Evolutionary conservation across 345 rosid species (phyloP).

Genomic region (Rhizophora mangle): DNA sequence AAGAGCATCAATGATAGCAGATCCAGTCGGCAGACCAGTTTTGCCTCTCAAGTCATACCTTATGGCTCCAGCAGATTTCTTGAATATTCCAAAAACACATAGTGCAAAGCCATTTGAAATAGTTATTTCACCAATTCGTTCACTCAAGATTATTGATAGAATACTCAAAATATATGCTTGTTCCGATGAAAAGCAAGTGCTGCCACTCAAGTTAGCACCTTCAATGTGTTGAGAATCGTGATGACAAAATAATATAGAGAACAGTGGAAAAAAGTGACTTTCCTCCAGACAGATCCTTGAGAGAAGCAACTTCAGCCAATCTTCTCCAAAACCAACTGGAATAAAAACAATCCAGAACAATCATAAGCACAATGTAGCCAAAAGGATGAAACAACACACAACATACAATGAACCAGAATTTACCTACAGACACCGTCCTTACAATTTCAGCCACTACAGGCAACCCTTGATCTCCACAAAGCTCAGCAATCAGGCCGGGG

Average conservation of each 20-base stretch:
- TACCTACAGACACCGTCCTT: constrained; percentile 54
- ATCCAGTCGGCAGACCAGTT: constrained; percentile 62
- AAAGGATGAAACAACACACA: not conserved
- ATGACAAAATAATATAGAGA: constrained; percentile 30
- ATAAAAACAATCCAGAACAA: constrained; percentile 9
- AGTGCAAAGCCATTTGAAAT: constrained; percentile 19
- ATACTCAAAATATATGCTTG: constrained; percentile 60
- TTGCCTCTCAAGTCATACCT: constrained; percentile 36
- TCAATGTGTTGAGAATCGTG: constrained; percentile 18
- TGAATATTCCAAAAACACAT: constrained; percentile 25
- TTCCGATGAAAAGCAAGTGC: constrained; percentile 40
- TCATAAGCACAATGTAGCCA: not conserved
- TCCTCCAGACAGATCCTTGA: constrained; percentile 65
- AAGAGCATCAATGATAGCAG: constrained; percentile 41
- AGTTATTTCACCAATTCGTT: constrained; percentile 39
- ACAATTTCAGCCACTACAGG: constrained; percentile 41
- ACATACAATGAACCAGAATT: not conserved
- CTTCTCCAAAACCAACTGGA: constrained; percentile 67
- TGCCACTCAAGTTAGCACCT: constrained; percentile 6
- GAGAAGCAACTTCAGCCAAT: constrained; percentile 73
- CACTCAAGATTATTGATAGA: constrained; percentile 54
- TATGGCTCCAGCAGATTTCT: constrained; percentile 35
- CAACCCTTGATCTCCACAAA: constrained; percentile 50
- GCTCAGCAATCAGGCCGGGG: constrained; percentile 31
- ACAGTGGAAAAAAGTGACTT: constrained; percentile 41